phyloP scores from a whole-genome alignment of 2,329 filamentous ascomycete genomes.

The Aquanectria penicillioides region DNA sequence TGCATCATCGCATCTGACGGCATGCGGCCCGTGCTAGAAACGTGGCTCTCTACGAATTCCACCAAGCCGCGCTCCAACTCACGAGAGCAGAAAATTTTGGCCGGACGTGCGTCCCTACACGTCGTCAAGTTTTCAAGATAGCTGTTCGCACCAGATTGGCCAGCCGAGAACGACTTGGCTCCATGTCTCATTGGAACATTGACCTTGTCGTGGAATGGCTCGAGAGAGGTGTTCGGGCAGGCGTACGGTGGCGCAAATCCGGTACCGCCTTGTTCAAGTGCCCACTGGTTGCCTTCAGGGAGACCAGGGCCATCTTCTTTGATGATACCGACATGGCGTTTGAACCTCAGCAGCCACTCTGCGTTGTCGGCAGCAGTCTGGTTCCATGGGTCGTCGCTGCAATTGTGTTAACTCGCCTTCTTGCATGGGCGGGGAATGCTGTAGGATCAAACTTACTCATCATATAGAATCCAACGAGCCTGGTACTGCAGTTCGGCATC shows the following conservation, averaged over 20 bases:
- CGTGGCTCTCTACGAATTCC: constrained; percentile 56
- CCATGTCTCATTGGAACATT: constrained; percentile 48
- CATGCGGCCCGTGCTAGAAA: constrained; percentile 51
- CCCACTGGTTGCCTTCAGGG: constrained; percentile 54
- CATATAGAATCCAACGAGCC: constrained; percentile 70
- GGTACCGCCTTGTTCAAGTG: constrained; percentile 59
- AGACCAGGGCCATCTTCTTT: constrained; percentile 62
- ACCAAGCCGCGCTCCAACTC: constrained; percentile 66
- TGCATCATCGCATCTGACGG: constrained; percentile 60
- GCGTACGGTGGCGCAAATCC: constrained; percentile 67
- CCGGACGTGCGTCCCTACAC: constrained; percentile 56
- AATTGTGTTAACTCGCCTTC: constrained; percentile 29
- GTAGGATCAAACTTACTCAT: constrained; percentile 63
- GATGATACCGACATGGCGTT: constrained; percentile 65
- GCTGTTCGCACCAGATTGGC: constrained; percentile 57
- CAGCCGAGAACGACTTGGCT: constrained; percentile 54
- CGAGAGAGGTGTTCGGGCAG: constrained; percentile 52
- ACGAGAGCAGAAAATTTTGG: constrained; percentile 65
- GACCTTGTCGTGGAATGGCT: constrained; percentile 47
- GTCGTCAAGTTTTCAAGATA: constrained; percentile 57
- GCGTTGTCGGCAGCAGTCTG: constrained; percentile 71
- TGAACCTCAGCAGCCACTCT: constrained; percentile 72
- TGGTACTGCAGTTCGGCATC: constrained; percentile 73
- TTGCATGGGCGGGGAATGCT: not conserved
- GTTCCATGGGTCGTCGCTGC: constrained; percentile 71